Percentiles rank a stretch among this genome's conserved stretches.
phyloP scores from a whole-genome alignment of 345 rosid genomes.

The Xanthoceras sorbifolium region DNA sequence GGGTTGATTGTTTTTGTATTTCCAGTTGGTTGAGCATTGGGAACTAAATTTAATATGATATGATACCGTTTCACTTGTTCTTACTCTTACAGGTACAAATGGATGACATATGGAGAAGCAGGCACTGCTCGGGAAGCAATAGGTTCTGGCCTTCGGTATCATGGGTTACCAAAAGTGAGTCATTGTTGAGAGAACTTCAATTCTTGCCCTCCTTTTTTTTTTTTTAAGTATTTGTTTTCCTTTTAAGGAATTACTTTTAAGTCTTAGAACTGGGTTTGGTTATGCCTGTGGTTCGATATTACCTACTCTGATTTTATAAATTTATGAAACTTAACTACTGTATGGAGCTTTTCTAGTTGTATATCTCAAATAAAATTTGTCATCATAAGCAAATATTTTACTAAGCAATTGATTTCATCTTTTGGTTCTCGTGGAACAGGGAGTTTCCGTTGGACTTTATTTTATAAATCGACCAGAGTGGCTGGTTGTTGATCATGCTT shows the following conservation, averaged over 20 bases:
- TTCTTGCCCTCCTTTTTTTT: neutral
- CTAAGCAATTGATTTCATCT: neutral
- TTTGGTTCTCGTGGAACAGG: constrained; percentile 49
- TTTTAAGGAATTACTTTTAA: neutral
- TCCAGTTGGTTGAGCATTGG: neutral
- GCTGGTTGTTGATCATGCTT: constrained; percentile 92
- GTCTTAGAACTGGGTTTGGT: neutral
- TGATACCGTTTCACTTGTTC: constrained; percentile 12
- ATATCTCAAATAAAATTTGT: neutral
- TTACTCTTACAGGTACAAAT: constrained; percentile 57
- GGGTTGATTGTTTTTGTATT: neutral
- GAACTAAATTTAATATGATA: neutral
- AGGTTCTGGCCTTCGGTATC: constrained; percentile 74
- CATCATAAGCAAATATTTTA: neutral
- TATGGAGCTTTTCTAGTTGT: neutral
- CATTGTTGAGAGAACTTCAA: constrained; percentile 12
- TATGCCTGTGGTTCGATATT: neutral
- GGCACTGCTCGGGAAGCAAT: constrained; percentile 71
- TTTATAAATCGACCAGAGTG: constrained; percentile 91
- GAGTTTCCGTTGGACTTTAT: constrained; percentile 69
- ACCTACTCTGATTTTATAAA: neutral
- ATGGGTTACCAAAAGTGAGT: constrained; percentile 64
- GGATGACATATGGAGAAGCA: constrained; percentile 92
- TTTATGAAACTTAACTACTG: neutral
- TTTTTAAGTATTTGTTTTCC: neutral